Evolutionary conservation across 345 rosid species (phyloP).

Genomic region (Mallotus nudiflorus): DNA sequence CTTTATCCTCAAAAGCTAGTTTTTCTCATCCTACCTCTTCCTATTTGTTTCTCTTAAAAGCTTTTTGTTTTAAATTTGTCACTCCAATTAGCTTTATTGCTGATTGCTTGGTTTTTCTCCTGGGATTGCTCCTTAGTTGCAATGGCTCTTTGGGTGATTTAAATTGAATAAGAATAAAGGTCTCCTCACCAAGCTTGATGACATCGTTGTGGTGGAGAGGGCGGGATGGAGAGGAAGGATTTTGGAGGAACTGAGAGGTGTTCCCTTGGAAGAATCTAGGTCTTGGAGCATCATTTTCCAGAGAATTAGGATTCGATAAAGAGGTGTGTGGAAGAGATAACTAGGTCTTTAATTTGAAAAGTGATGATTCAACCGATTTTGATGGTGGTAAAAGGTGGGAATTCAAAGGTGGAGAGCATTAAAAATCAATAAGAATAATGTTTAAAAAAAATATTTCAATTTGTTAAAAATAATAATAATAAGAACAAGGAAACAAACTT

Average conservation of each 20-base stretch:
- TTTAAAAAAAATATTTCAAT: no score
- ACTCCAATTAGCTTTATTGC: neutral
- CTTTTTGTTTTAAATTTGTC: slow-evolving; percentile 10
- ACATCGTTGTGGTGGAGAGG: slow-evolving; percentile 56
- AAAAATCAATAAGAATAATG: no score
- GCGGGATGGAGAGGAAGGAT: slow-evolving; percentile 42
- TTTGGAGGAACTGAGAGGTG: slow-evolving; percentile 46
- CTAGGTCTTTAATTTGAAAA: slow-evolving; percentile 63
- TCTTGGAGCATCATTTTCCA: slow-evolving; percentile 58
- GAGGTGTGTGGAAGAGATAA: slow-evolving; percentile 80
- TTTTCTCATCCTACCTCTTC: slow-evolving; percentile 30
- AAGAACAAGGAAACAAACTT: no score
- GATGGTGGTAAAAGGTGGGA: slow-evolving; percentile 44
- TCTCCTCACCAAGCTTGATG: slow-evolving; percentile 75
- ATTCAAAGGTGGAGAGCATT: no score
- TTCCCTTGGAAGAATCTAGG: slow-evolving; percentile 86
- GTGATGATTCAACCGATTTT: slow-evolving; percentile 67
- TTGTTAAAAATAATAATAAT: no score
- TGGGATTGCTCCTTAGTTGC: slow-evolving; percentile 39
- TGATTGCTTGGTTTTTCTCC: slow-evolving; percentile 20
- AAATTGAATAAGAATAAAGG: slow-evolving; percentile 50
- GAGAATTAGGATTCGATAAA: slow-evolving; percentile 41
- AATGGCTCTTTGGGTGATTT: slow-evolving; percentile 12
- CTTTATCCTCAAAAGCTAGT: slow-evolving; percentile 25
- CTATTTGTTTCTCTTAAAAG: slow-evolving; percentile 17